phyloP scores from a whole-genome alignment of 768 basidiomycete genomes.

The Tylopilus sp. region DNA sequence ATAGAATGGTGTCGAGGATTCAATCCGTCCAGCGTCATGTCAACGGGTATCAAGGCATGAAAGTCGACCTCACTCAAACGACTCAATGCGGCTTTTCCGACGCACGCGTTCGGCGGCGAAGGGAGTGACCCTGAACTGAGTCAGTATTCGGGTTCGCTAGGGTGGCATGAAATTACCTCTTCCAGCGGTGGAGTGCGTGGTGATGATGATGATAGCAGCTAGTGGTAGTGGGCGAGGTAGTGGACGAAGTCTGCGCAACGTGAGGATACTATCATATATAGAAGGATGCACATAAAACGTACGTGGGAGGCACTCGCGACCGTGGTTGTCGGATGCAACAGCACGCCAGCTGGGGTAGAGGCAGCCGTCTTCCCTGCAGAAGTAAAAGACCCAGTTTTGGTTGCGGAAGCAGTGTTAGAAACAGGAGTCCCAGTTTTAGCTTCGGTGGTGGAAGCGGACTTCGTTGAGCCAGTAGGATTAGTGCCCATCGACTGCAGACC shows the following conservation, averaged over 20 bases:
- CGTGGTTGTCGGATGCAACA: neutral
- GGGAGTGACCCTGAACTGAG: neutral
- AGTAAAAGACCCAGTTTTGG: neutral
- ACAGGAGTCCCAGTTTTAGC: neutral
- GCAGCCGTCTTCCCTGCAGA: neutral
- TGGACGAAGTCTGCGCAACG: neutral
- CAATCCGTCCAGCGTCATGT: neutral
- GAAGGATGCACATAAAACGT: neutral
- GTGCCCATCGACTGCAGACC: constrained; percentile 1
- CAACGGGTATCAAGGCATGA: neutral
- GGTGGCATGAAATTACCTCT: constrained; percentile 1
- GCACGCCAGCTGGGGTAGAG: neutral
- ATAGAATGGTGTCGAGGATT: neutral
- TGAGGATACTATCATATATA: neutral
- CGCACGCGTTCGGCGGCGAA: neutral
- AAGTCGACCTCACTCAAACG: neutral
- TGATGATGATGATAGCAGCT: neutral
- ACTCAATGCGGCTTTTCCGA: constrained; percentile 6
- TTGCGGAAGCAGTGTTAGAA: too few species aligned
- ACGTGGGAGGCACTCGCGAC: constrained; percentile 4
- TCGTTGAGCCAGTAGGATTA: too few species aligned
- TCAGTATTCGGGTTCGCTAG: neutral
- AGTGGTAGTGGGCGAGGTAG: neutral
- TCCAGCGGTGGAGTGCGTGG: neutral
- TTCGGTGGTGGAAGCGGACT: neutral